Evolutionary conservation across 208 protist species (phyloP).

Genomic region (Leishmania major): DNA sequence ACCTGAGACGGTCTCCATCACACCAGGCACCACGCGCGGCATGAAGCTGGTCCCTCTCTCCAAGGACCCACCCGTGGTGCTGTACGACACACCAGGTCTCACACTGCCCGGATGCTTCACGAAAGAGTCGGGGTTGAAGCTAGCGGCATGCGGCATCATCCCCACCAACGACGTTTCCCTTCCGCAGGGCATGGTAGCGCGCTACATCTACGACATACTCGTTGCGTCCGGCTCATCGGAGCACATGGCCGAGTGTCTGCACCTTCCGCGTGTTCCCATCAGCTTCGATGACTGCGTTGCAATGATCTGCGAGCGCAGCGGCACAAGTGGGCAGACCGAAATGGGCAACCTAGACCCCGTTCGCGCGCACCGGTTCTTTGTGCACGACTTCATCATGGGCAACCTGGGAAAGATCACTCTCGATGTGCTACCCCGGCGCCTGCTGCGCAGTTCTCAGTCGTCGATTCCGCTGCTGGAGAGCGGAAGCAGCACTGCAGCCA

Average conservation of each 20-base stretch:
- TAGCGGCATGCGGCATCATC: constrained; percentile 86
- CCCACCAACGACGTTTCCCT: constrained; percentile 87
- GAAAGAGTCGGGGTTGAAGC: constrained; percentile 85
- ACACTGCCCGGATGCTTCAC: constrained; percentile 87
- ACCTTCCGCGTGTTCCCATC: constrained; percentile 78
- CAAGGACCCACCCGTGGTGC: constrained; percentile 79
- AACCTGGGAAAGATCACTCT: constrained; percentile 84
- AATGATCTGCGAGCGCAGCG: constrained; percentile 89
- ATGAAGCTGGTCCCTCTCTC: constrained; percentile 85
- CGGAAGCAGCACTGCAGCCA: constrained; percentile 2
- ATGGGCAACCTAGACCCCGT: constrained; percentile 79
- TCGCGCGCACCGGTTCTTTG: constrained; percentile 73
- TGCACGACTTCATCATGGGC: constrained; percentile 88
- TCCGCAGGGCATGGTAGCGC: constrained; percentile 59
- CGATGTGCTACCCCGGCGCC: constrained; percentile 71
- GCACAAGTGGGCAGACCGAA: constrained; percentile 79
- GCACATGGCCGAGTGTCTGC: constrained; percentile 88
- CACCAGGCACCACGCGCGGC: constrained; percentile 77
- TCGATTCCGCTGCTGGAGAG: constrained; percentile 15
- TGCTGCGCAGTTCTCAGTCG: constrained; percentile 31
- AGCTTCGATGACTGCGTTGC: constrained; percentile 92
- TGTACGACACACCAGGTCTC: constrained; percentile 90
- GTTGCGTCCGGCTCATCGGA: constrained; percentile 54
- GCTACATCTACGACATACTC: constrained; percentile 88
- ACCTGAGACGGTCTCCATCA: constrained; percentile 79